Percentiles rank a stretch among this genome's conserved stretches.
phyloP scores from a whole-genome alignment of 495 filamentous ascomycete genomes.

The Cercophora scortea region DNA sequence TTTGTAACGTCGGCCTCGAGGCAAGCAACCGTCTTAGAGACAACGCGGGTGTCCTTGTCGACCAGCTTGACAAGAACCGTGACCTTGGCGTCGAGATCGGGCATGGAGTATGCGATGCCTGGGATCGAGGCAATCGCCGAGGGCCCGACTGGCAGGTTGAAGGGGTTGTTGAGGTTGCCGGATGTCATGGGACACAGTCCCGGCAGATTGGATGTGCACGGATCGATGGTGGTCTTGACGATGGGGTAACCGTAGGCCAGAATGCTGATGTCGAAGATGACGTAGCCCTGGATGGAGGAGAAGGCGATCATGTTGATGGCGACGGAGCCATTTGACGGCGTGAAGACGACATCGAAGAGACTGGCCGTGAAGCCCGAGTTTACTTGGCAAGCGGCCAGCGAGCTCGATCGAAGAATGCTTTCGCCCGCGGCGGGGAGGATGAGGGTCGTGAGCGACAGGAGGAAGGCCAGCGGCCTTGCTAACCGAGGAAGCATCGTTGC shows the following conservation, averaged over 20 bases:
- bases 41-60: no score
- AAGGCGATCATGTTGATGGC: constrained; percentile 72
- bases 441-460: constrained; percentile 26
- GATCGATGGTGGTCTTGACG: constrained; percentile 58
- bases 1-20: constrained; percentile 87
- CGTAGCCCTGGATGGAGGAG: constrained; percentile 78
- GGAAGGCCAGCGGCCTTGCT: constrained; percentile 18
- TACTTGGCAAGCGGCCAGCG: constrained; percentile 68
- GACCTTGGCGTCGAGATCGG: constrained; percentile 87
- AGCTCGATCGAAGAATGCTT: constrained; percentile 59
- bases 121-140: constrained; percentile 60
- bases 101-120: constrained; percentile 79
- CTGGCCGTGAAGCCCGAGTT: constrained; percentile 76
- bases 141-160: constrained; percentile 53
- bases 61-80: constrained; percentile 66
- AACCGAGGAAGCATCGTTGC: neutral
- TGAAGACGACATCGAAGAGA: constrained; percentile 74
- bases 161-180: constrained; percentile 68
- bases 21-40: constrained; percentile 54
- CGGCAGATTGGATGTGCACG: constrained; percentile 60
- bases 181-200: constrained; percentile 93
- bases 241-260: constrained; percentile 75
- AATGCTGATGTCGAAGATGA: constrained; percentile 68
- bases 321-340: constrained; percentile 64
- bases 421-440: constrained; percentile 21